These are phyloP conservation scores for Tetracentron sinense DNA, from an alignment of 164 flowering plant genomes.

Conservation along the genomic window DNA sequence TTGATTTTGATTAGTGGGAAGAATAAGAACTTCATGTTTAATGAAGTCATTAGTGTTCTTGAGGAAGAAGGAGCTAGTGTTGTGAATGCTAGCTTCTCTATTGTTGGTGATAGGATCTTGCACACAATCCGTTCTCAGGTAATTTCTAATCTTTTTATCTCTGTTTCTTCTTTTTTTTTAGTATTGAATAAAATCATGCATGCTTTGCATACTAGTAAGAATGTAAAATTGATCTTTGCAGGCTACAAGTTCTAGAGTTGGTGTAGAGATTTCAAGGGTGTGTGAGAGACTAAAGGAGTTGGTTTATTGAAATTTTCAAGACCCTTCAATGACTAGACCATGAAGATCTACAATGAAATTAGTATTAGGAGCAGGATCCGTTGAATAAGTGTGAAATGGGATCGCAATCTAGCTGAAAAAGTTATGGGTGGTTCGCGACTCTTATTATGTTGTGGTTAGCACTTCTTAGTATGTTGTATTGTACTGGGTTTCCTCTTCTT, in stretches of 20 bases:
- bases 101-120: conserved; percentile 30
- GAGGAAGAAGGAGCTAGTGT: conserved; percentile 55
- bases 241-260: conserved; percentile 50
- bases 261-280: conserved; percentile 46
- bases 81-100: conserved; percentile 32
- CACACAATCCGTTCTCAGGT: conserved; percentile 43
- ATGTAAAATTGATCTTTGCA: conserved; percentile 6
- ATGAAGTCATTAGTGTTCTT: conserved; percentile 39
- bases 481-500: too few species aligned
- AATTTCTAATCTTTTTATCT: background rate
- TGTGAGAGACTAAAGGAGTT: conserved; percentile 38
- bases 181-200: background rate
- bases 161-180: background rate
- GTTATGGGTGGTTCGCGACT: too few species aligned
- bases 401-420: too few species aligned
- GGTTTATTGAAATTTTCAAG: too few species aligned
- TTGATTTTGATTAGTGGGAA: conserved; percentile 42
- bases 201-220: background rate
- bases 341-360: too few species aligned
- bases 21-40: conserved; percentile 34
- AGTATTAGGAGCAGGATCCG: too few species aligned
- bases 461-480: too few species aligned
- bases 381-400: too few species aligned
- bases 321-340: too few species aligned
- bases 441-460: too few species aligned